Conservation (phyloP, 805 yeast species). For the Yamadazyma phyllophila region DNA sequence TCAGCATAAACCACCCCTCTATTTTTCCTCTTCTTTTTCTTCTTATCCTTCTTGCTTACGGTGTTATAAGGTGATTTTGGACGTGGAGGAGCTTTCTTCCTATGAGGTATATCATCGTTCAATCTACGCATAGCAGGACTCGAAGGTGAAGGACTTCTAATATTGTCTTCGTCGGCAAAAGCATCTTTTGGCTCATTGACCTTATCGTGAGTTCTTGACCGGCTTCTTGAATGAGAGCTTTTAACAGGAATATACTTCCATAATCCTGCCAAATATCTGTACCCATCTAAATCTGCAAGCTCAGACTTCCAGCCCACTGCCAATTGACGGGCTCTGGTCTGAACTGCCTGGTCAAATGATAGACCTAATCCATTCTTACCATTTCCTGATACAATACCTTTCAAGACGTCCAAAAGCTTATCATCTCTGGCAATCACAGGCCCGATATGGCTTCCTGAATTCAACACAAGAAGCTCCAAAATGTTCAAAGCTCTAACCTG, state of each 20-base stretch:
- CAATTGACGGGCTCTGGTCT: constrained; percentile 47
- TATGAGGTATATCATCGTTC: not conserved
- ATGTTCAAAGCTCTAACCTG: constrained; percentile 62
- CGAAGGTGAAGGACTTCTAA: constrained; percentile 14
- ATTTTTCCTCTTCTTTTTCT: constrained; percentile 16
- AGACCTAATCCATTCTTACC: constrained; percentile 35
- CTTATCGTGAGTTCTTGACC: constrained; percentile 1
- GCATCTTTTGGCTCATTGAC: constrained; percentile 8
- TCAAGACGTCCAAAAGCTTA: constrained; percentile 62
- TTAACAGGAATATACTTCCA: constrained; percentile 42
- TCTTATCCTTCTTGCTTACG: constrained; percentile 16
- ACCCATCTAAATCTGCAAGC: constrained; percentile 47
- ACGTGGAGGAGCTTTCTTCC: constrained; percentile 21
- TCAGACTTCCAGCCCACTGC: constrained; percentile 69
- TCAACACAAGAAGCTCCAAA: constrained; percentile 38
- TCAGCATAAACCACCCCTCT: constrained; percentile 37
- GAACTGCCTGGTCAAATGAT: constrained; percentile 41
- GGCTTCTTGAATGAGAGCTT: constrained; percentile 3
- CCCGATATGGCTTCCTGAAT: constrained; percentile 43
- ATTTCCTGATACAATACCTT: constrained; percentile 42
- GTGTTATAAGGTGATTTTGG: constrained; percentile 20
- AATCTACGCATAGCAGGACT: constrained; percentile 14
- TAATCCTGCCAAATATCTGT: constrained; percentile 47
- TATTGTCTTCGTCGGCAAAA: constrained; percentile 6
- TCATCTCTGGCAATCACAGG: constrained; percentile 60